phyloP scores from a whole-genome alignment of 768 basidiomycete species.

The Peribolospora kevripleyi region DNA sequence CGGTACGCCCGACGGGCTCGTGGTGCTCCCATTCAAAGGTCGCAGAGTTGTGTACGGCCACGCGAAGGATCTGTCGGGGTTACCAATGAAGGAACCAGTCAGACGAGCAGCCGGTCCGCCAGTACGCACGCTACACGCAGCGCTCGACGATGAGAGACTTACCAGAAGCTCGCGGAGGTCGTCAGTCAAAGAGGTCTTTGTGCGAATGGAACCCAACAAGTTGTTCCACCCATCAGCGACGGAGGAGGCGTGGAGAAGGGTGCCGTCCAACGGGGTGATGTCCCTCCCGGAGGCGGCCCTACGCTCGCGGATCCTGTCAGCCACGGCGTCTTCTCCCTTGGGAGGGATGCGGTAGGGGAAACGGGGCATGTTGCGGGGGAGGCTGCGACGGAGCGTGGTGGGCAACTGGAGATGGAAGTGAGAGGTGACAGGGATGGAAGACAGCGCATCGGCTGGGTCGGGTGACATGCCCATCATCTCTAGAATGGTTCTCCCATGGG shows the following conservation, averaged over 20 bases:
- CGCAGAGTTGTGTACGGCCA: constrained; percentile 17
- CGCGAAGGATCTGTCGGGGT: constrained; percentile 15
- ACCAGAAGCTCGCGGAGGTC: constrained; percentile 19
- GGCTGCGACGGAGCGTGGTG: no score
- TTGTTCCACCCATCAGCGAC: constrained; percentile 18
- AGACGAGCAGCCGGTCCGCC: not conserved
- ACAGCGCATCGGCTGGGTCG: not conserved
- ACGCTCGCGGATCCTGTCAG: constrained; percentile 16
- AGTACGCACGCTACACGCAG: not conserved
- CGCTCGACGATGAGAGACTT: not conserved
- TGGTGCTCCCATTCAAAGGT: constrained; percentile 19
- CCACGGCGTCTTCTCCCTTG: constrained; percentile 6
- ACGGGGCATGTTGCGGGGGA: constrained; percentile 10
- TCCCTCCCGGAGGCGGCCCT: constrained; percentile 13
- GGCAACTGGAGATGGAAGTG: no score
- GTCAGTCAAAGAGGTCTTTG: constrained; percentile 15
- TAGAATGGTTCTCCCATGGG: no score
- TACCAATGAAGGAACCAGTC: not conserved
- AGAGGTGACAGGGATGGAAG: no score
- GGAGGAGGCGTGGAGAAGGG: constrained; percentile 17
- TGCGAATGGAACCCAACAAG: constrained; percentile 16
- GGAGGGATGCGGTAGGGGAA: constrained; percentile 12
- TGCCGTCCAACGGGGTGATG: constrained; percentile 17
- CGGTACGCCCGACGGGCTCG: constrained; percentile 23
- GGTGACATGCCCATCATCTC: not conserved